Evolutionary conservation across 2,329 filamentous ascomycete genomes (phyloP), one percentile per base, ranked within the genome.

Genomic region (Verticillium albo-atrum): DNA sequence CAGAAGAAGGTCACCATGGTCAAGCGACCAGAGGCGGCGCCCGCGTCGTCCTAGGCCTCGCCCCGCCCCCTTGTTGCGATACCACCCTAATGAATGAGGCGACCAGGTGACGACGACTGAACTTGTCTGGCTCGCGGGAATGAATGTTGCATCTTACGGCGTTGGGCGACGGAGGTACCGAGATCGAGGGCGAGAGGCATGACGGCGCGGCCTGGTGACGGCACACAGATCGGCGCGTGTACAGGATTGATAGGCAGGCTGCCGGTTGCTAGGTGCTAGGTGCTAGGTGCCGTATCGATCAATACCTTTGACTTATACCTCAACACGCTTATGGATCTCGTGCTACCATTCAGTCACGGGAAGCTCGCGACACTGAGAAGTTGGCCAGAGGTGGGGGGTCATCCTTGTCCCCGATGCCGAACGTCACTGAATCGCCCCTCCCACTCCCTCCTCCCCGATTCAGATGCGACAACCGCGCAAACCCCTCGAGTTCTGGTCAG

Each of bases 1-100:
- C 90, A 89, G 26, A 91, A 89, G 71, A 82, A 86, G 61, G 69
- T 84, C 32, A 70, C 77, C 47, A 76, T 83, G 65, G 74, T 75
- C 72, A 89, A 78, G 67, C 75, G 77, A 10, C 6, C 42, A 34
- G 77, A 77, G 52, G 65, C 65, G 7, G 42, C 42, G 42, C n/a
- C 42, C 42, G 42, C 4, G 20, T 10, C 26, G 4, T 53, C 51
- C 14, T 53, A 28, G 25, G n/a, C n/a, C n/a, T 15, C 3, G 37
- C 3, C 20, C 34, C 34, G 6, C 9, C 20, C n/a, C 23, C 26
- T 28, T 28, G 14, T n/a, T 17, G 14, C 25, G n/a, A 30, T 17
- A 20, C 2, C n/a, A 15, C 47, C 67, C 66, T 34, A 32, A 54
- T 32, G n/a, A 32, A 5, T 6, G n/a, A 23, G n/a, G 52, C 42